Evolutionary conservation across 805 yeast genomes (phyloP), one percentile per base, ranked within the genome.

Genomic region (Candida stauntonica): DNA sequence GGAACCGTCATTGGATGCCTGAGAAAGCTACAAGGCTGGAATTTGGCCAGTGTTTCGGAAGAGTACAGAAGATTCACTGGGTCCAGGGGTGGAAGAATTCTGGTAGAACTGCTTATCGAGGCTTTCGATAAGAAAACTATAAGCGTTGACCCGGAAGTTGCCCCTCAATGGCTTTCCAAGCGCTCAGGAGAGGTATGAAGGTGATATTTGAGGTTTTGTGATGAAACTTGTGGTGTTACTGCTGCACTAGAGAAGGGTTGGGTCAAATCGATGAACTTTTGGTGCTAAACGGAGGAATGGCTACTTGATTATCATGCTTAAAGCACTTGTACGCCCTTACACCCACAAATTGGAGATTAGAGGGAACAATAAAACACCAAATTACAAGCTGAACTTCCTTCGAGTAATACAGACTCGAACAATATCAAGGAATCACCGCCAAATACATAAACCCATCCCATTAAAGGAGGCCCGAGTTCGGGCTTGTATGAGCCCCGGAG

Each of bases 1-100:
- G 99, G 99, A 1, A 89, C 98, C 0, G 96, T 93, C 3, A 78
- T 93, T 43, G 99, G 99, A 1, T 91, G 99, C 60, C 65, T 91
- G 33, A 68, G 99, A 46, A 72, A 96, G 43, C 66, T 93, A 15
- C 97, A 93, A 69, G 91, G 94, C n/a, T 91, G 99, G 99, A 93
- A 94, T 55, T 66, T 91, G 57, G 96, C 98, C 9, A 52, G 84
- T 58, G 93, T 91, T 1, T 77, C 88, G 40, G 99, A 91, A 59
- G 99, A 91, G 58, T 91, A 91, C 57, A 72, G 98, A 51, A 65
- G 99, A 40, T 93, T 89, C 58, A 86, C 97, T 0, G 98, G 98
- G 0, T 77, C 88, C 15, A 70, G 88, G 50, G 96, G 96, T 13
- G 96, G 96, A 8, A 70, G 99, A 44, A 87, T 89, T 27, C 68